Evolutionary conservation across 805 yeast species (phyloP).

Genomic region (Metschnikowia baotianmanensis): DNA sequence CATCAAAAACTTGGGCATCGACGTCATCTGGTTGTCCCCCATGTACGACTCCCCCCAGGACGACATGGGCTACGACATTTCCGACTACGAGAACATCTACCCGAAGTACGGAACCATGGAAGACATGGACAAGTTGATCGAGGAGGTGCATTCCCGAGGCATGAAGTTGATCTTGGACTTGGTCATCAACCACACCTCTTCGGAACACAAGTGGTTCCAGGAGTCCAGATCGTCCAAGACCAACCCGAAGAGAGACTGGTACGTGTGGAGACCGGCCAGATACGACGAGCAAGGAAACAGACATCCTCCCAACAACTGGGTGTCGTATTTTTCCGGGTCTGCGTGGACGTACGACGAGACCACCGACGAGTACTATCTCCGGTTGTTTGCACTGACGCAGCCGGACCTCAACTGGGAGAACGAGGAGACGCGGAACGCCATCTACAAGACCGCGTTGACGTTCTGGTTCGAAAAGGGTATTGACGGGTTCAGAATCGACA

Average conservation of each 20-base stretch:
- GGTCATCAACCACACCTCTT: constrained; percentile 58
- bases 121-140: constrained; percentile 49
- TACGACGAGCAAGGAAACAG: constrained; percentile 49
- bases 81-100: constrained; percentile 51
- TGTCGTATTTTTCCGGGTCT: constrained; percentile 49
- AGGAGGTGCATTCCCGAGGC: constrained; percentile 46
- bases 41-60: constrained; percentile 58
- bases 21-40: constrained; percentile 57
- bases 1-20: constrained; percentile 48
- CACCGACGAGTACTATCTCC: constrained; percentile 55
- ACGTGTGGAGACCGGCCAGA: constrained; percentile 53
- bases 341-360: constrained; percentile 57
- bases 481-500: constrained; percentile 60
- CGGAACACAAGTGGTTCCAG: constrained; percentile 57
- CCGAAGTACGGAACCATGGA: constrained; percentile 53
- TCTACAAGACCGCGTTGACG: constrained; percentile 46
- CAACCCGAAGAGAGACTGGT: constrained; percentile 61
- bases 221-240: constrained; percentile 51
- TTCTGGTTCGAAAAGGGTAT: constrained; percentile 58
- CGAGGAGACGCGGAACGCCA: constrained; percentile 34
- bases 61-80: constrained; percentile 63
- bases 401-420: constrained; percentile 66
- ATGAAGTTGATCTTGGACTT: constrained; percentile 53
- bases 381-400: constrained; percentile 51
- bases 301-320: constrained; percentile 59